phyloP scores from a whole-genome alignment of 805 yeast species.

The Teunomyces pallodes region DNA sequence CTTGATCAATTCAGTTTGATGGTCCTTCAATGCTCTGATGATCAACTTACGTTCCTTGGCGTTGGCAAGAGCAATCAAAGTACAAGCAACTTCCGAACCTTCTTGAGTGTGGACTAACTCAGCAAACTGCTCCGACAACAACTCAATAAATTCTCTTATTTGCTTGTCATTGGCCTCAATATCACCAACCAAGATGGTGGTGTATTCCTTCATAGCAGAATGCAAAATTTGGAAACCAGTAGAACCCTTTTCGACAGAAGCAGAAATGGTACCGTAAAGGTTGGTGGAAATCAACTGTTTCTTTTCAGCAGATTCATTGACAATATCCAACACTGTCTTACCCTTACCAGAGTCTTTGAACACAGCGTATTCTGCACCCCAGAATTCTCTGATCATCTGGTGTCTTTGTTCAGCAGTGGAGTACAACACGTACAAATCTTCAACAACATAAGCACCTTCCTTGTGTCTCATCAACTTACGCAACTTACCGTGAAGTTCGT shows the following conservation, averaged over 20 bases:
- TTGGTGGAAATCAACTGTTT: slow-evolving; percentile 71
- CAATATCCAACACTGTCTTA: slow-evolving; percentile 62
- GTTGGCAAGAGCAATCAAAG: slow-evolving; percentile 72
- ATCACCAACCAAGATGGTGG: slow-evolving; percentile 62
- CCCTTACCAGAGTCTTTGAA: slow-evolving; percentile 73
- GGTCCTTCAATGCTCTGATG: slow-evolving; percentile 69
- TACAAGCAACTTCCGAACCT: slow-evolving; percentile 88
- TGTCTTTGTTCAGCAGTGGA: slow-evolving; percentile 79
- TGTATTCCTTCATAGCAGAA: slow-evolving; percentile 91
- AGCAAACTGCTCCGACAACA: slow-evolving; percentile 83
- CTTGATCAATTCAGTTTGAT: slow-evolving; percentile 69
- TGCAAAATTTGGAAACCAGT: slow-evolving; percentile 94
- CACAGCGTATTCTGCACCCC: slow-evolving; percentile 94
- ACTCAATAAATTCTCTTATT: slow-evolving; percentile 76
- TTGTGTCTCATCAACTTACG: slow-evolving; percentile 93
- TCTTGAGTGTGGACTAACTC: slow-evolving; percentile 94
- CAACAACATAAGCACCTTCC: slow-evolving; percentile 97
- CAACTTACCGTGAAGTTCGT: slow-evolving; percentile 86
- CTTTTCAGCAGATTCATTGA: slow-evolving; percentile 71
- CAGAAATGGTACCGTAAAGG: slow-evolving; percentile 76
- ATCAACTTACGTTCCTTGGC: slow-evolving; percentile 90
- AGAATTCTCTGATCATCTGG: slow-evolving; percentile 92
- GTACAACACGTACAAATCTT: slow-evolving; percentile 84
- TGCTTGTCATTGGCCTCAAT: slow-evolving; percentile 48
- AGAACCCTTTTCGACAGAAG: slow-evolving; percentile 92